Evolutionary conservation across 768 basidiomycete genomes (phyloP).

Genomic region (Hygrocybe coccinea): DNA sequence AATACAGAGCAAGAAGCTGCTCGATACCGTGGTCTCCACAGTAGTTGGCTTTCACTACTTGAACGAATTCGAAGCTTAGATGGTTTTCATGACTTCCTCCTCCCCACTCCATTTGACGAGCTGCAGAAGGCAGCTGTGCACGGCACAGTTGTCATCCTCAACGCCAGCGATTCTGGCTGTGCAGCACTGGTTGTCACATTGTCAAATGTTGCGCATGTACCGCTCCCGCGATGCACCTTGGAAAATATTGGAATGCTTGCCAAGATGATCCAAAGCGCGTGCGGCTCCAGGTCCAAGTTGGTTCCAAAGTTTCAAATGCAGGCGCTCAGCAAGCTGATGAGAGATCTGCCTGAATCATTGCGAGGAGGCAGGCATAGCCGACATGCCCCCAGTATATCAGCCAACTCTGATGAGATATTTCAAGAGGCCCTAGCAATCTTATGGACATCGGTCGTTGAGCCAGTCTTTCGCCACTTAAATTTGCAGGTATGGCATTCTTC

Average conservation of each 20-base stretch:
- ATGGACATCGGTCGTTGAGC: slow-evolving; percentile 1
- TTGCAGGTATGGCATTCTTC: background rate
- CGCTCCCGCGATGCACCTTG: slow-evolving; percentile 13
- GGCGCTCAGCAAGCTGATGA: background rate
- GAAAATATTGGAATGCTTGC: slow-evolving; percentile 3
- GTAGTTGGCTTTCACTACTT: background rate
- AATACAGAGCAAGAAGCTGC: background rate
- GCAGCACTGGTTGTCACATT: slow-evolving; percentile 15
- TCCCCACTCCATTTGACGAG: background rate
- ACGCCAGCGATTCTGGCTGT: slow-evolving; percentile 12
- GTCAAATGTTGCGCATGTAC: slow-evolving; percentile 13
- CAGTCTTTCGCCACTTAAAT: background rate
- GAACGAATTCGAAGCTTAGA: slow-evolving; percentile 4
- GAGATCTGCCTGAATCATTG: background rate
- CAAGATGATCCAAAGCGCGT: slow-evolving; percentile 4
- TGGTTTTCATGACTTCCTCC: slow-evolving; percentile 12
- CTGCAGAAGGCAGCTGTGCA: slow-evolving; percentile 5
- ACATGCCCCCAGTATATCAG: background rate
- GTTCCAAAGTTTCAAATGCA: background rate
- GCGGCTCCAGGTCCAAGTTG: background rate
- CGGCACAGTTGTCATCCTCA: slow-evolving; percentile 21
- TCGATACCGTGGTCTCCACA: background rate
- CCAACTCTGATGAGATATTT: background rate
- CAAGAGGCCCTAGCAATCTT: background rate
- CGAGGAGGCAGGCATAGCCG: background rate